Conservation (phyloP, 1,284 basidiomycete genomes). For the Malassezia psittaci region DNA sequence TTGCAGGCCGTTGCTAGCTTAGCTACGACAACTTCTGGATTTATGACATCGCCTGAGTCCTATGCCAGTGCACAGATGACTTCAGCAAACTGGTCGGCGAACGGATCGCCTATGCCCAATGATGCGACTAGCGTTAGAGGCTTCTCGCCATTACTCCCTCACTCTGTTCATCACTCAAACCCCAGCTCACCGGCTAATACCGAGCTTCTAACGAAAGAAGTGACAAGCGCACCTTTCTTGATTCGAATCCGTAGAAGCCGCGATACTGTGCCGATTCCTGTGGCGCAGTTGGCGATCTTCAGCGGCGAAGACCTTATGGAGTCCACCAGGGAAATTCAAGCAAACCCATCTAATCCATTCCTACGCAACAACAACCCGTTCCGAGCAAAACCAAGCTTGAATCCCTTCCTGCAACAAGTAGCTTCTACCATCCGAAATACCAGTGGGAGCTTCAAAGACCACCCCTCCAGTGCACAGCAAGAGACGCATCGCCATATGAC, state of each 20-base stretch:
- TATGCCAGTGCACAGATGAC: neutral
- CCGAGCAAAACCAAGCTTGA: neutral
- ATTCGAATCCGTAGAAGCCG: conserved; percentile 35
- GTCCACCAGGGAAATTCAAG: neutral
- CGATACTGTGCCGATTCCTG: conserved; percentile 43
- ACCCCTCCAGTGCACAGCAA: neutral
- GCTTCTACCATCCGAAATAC: neutral
- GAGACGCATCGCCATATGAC: neutral
- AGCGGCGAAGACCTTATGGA: conserved; percentile 9
- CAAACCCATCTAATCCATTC: conserved; percentile 4
- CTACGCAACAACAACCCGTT: conserved; percentile 13
- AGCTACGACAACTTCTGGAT: neutral
- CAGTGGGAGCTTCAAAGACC: neutral
- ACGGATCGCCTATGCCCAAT: too few species aligned
- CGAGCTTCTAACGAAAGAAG: neutral
- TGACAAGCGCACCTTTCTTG: conserved; percentile 26
- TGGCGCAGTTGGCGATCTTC: conserved; percentile 36
- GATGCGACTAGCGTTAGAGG: too few species aligned
- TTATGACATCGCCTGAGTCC: neutral
- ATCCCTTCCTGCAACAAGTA: neutral
- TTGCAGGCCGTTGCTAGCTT: conserved; percentile 29
- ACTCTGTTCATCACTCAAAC: too few species aligned
- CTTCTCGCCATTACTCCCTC: too few species aligned
- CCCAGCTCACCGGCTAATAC: too few species aligned
- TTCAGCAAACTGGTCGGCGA: neutral